Percentiles rank a stretch among this genome's conserved stretches.
phyloP scores from a whole-genome alignment of 371 early-diverging fungal genomes.

The Funneliformis caledonium region DNA sequence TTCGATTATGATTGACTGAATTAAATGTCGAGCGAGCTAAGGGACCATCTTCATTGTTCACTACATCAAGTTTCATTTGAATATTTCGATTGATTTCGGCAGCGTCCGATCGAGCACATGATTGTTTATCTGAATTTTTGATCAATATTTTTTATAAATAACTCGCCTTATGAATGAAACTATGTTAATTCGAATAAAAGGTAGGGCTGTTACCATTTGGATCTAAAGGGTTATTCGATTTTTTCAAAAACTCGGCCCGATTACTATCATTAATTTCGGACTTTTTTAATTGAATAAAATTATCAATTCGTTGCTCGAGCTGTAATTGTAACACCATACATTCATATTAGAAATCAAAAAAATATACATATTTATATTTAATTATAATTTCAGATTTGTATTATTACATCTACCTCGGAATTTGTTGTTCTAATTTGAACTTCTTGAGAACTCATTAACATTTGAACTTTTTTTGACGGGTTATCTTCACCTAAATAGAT shows the following conservation, averaged over 20 bases:
- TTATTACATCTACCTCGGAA: constrained; percentile 29
- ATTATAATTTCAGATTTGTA: not conserved
- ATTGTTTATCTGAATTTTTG: constrained; percentile 41
- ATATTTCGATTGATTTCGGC: constrained; percentile 76
- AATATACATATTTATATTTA: not conserved
- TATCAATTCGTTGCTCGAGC: constrained; percentile 50
- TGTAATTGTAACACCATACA: not conserved
- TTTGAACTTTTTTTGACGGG: constrained; percentile 13
- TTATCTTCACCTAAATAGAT: not conserved
- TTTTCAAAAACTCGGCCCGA: constrained; percentile 64
- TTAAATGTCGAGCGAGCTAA: constrained; percentile 60
- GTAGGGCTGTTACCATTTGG: constrained; percentile 50
- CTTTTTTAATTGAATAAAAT: constrained; percentile 65
- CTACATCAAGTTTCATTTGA: constrained; percentile 83
- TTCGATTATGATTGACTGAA: constrained; percentile 35
- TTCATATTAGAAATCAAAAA: not conserved
- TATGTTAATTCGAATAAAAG: constrained; percentile 29
- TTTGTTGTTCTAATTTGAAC: constrained; percentile 34
- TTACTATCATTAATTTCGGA: constrained; percentile 74
- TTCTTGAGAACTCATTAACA: constrained; percentile 16
- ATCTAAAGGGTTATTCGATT: constrained; percentile 45
- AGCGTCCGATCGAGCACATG: constrained; percentile 74
- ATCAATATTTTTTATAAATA: constrained; percentile 36
- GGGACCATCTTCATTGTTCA: constrained; percentile 78
- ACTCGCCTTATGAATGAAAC: not conserved